Evolutionary conservation across 768 basidiomycete species (phyloP).

Genomic region (Tricholoma flavovirens): DNA sequence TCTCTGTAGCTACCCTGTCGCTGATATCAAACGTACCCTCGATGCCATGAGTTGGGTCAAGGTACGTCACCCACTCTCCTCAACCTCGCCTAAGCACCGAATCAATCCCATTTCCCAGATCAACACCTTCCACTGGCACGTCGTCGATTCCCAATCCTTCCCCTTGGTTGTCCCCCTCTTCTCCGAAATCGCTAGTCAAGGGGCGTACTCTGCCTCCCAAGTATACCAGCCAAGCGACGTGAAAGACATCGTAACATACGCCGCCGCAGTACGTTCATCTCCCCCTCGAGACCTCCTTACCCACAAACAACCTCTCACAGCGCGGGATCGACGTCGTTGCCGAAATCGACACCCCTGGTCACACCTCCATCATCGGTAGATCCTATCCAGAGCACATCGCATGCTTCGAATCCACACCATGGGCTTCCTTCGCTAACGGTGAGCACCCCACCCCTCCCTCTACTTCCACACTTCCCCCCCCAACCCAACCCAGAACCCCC

Average conservation of each 20-base stretch:
- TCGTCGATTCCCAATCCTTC: slow-evolving; percentile 78
- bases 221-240: slow-evolving; percentile 56
- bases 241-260: slow-evolving; percentile 56
- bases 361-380: slow-evolving; percentile 62
- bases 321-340: slow-evolving; percentile 70
- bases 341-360: slow-evolving; percentile 84
- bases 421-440: slow-evolving; percentile 56
- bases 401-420: slow-evolving; percentile 55
- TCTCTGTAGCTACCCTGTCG: slow-evolving; percentile 39
- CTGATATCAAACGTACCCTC: slow-evolving; percentile 61
- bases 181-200: slow-evolving; percentile 52
- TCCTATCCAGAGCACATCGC: slow-evolving; percentile 74
- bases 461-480: background rate
- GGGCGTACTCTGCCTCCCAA: slow-evolving; percentile 56
- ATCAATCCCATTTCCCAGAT: slow-evolving; percentile 32
- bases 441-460: background rate
- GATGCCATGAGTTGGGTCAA: slow-evolving; percentile 80
- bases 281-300: background rate
- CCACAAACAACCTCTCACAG: slow-evolving; percentile 23
- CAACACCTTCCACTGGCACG: slow-evolving; percentile 81
- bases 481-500: slow-evolving; percentile 60
- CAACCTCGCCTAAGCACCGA: no score
- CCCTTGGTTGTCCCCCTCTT: slow-evolving; percentile 61
- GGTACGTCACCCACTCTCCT: slow-evolving; percentile 21
- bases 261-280: slow-evolving; percentile 50